Conservation (phyloP, 2,329 filamentous ascomycete species). For the Verticillium albo-atrum region DNA sequence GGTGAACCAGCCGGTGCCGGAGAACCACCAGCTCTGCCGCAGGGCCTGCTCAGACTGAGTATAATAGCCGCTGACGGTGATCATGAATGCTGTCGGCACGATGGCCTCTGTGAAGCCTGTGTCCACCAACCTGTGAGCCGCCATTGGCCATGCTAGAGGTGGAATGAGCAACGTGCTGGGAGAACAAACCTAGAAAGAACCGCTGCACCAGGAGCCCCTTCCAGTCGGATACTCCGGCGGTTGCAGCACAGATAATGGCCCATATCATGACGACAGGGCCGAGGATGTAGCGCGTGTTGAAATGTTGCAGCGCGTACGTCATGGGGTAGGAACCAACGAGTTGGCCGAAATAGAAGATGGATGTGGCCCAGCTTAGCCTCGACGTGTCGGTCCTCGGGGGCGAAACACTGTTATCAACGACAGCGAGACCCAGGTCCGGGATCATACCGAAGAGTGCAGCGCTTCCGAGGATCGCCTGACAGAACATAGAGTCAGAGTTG, state of each 20-base stretch:
- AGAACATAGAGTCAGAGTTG: background rate
- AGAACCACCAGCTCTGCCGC: slow-evolving; percentile 47
- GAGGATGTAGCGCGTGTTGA: slow-evolving; percentile 46
- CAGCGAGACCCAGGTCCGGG: slow-evolving; percentile 43
- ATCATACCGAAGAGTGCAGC: slow-evolving; percentile 58
- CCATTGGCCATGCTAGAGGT: background rate
- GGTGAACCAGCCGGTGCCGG: slow-evolving; percentile 34
- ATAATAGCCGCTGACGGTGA: slow-evolving; percentile 42
- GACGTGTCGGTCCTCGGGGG: slow-evolving; percentile 47
- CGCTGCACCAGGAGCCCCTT: slow-evolving; percentile 46
- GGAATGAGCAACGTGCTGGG: background rate
- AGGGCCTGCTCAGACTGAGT: slow-evolving; percentile 45
- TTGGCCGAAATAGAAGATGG: slow-evolving; percentile 60
- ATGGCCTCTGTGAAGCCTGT: slow-evolving; percentile 37
- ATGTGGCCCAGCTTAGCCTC: slow-evolving; percentile 56
- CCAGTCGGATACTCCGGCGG: slow-evolving; percentile 48
- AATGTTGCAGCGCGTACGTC: slow-evolving; percentile 52
- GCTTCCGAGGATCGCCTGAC: slow-evolving; percentile 53
- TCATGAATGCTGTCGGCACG: slow-evolving; percentile 46
- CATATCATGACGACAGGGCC: slow-evolving; percentile 47
- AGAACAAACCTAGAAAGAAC: slow-evolving; percentile 31
- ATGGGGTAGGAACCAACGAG: slow-evolving; percentile 54
- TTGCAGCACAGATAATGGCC: slow-evolving; percentile 51
- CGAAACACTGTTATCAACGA: slow-evolving; percentile 20
- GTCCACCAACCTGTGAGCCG: background rate